These are phyloP conservation scores for Xanthoconium separans DNA, from an alignment of 1,284 basidiomycete genomes.

Conservation along the genomic window DNA sequence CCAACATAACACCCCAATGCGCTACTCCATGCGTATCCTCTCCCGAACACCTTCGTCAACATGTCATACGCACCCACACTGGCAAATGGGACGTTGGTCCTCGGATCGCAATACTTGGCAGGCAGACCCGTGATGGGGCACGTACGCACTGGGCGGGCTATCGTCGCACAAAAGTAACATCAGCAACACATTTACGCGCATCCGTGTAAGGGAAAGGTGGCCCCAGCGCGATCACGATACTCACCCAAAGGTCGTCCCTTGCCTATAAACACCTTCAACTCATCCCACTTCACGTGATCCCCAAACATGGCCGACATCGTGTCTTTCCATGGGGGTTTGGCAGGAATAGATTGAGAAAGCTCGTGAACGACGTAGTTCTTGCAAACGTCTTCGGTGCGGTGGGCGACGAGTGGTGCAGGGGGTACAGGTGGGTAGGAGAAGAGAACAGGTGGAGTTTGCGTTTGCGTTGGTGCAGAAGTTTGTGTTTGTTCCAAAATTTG, in stretches of 20 bases:
- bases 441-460: background rate
- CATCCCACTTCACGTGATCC: conserved; percentile 68
- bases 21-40: conserved; percentile 66
- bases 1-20: conserved; percentile 54
- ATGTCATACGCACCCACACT: conserved; percentile 62
- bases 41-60: conserved; percentile 56
- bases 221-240: conserved; percentile 21
- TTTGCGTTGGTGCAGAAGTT: background rate
- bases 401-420: conserved; percentile 22
- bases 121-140: conserved; percentile 66
- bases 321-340: conserved; percentile 60
- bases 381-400: conserved; percentile 45
- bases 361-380: conserved; percentile 71
- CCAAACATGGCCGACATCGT: conserved; percentile 81
- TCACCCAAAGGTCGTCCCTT: conserved; percentile 62
- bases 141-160: conserved; percentile 59
- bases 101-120: conserved; percentile 73
- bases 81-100: conserved; percentile 76
- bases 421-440: conserved; percentile 10
- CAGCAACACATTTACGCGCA: background rate
- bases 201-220: background rate
- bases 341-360: conserved; percentile 44
- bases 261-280: conserved; percentile 57
- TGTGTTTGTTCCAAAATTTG: background rate
- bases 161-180: background rate